Conservation (phyloP, 352 stramenopile genomes). For the Blastocystis sp. region DNA sequence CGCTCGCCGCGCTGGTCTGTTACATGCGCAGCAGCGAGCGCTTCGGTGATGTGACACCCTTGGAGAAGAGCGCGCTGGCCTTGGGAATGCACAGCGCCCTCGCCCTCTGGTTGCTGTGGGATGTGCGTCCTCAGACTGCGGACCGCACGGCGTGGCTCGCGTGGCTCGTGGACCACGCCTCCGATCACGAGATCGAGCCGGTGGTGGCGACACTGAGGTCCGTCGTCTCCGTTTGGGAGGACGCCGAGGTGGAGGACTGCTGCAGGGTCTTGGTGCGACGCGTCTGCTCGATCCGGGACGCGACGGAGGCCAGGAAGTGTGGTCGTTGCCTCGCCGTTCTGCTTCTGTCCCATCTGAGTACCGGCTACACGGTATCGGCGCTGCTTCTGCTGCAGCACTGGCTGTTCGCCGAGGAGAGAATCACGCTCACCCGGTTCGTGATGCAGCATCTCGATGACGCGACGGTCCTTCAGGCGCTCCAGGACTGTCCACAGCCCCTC, state of each 20-base stretch:
- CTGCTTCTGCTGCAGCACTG: not conserved
- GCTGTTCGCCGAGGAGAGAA: slow-evolving; percentile 30
- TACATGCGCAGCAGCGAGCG: not conserved
- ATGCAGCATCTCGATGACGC: not conserved
- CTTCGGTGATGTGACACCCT: not conserved
- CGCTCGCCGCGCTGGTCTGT: not conserved
- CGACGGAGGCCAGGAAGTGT: not conserved
- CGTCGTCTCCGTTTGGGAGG: not conserved
- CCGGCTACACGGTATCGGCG: not conserved
- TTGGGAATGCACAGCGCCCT: not conserved
- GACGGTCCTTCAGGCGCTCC: not conserved
- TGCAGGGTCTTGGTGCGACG: not conserved
- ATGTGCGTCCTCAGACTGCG: not conserved
- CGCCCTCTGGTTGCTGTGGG: not conserved
- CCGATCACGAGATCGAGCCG: not conserved
- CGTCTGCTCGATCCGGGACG: not conserved
- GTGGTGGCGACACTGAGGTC: not conserved
- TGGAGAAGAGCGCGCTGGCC: not conserved
- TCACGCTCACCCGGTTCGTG: not conserved
- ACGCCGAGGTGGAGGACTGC: not conserved
- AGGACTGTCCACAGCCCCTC: not conserved
- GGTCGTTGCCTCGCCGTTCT: not conserved
- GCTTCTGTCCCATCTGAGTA: not conserved
- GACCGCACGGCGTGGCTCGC: not conserved
- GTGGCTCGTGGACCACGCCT: not conserved